Conservation (phyloP, 148 eudicot genomes). For the Salicornia ramosissima region DNA sequence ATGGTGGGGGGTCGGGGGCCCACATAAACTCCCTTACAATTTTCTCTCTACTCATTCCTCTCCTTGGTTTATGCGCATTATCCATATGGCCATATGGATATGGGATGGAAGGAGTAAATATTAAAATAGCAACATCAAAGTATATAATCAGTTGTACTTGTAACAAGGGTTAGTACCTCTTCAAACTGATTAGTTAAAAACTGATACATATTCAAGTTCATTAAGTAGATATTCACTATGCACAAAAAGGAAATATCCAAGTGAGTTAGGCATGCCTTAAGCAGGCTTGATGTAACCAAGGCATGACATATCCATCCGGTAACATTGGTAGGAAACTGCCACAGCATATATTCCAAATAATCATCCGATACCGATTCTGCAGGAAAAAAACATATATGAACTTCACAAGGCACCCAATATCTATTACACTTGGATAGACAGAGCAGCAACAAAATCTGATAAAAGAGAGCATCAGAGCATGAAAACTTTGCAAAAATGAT, state of each 20-base stretch:
- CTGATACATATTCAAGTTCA: background rate
- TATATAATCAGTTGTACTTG: background rate
- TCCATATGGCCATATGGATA: too few relatives aligned
- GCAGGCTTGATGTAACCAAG: constrained; percentile 92
- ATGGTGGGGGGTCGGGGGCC: too few relatives aligned
- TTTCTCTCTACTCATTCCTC: too few relatives aligned
- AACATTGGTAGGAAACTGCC: constrained; percentile 93
- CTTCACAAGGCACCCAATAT: background rate
- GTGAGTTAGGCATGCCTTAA: constrained; percentile 63
- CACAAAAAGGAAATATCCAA: background rate
- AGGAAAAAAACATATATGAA: constrained; percentile 15
- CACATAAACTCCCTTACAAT: too few relatives aligned
- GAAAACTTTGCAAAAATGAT: background rate
- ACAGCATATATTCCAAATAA: constrained; percentile 90
- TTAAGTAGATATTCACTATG: background rate
- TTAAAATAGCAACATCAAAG: too few relatives aligned
- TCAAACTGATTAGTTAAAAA: background rate
- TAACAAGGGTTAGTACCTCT: background rate
- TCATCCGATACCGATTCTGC: constrained; percentile 96
- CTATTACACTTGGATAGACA: background rate
- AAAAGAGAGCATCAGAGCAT: background rate
- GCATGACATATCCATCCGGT: constrained; percentile 96
- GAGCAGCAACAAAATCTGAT: background rate
- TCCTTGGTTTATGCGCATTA: too few relatives aligned
- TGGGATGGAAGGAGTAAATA: too few relatives aligned